Base-by-base conservation (phyloP, 306 rosid species). In the Arachis stenosperma region DNA sequence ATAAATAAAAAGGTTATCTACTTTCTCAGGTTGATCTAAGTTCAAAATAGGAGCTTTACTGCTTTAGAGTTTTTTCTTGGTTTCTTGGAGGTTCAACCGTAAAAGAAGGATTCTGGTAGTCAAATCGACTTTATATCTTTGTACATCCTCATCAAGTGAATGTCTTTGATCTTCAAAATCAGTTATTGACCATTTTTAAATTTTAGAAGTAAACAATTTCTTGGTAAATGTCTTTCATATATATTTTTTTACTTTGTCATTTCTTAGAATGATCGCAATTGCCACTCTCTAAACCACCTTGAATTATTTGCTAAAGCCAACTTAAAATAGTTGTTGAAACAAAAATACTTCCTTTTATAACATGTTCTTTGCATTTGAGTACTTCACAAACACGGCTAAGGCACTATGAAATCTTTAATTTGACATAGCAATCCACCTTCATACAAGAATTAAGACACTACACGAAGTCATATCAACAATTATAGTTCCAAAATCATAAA, bases 391-490 rank as follows among this genome's bases (percentile, higher is more conserved):
- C 29, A 36, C 37, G 40, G 39, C 51, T 11, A 6, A 15, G 50
- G 50, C 52, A 14, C 3, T 48, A 37, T 51, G 10, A 17, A 37
- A 51, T 68, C 73, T 9, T 33, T 10, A 54, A 14, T 14, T 54
- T n/a, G 13, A 11, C 56, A 2, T 7, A 9, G 12, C 73, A 14
- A 44, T 5, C 67, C 11, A 48, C 14, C n/a, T 55, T 7, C 33
- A n/a, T 12, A 10, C 30, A 75, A 4, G 50, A 17, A 17, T 12
- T 7, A 52, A 0, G 39, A 52, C 65, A 70, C 33, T 6, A 52
- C 22, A 43, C 81, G 6, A 63, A 46, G 48, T 3, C 71, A 53
- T 3, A 61, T 56, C 6, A 10, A 30, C 46, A 69, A 29, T 52
- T 36, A 60, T 60, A 66, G 42, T 64, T 30, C 27, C 42, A 42